phyloP scores from a whole-genome alignment of 108 stramenopile genomes.

The Cyclotella baltica region DNA sequence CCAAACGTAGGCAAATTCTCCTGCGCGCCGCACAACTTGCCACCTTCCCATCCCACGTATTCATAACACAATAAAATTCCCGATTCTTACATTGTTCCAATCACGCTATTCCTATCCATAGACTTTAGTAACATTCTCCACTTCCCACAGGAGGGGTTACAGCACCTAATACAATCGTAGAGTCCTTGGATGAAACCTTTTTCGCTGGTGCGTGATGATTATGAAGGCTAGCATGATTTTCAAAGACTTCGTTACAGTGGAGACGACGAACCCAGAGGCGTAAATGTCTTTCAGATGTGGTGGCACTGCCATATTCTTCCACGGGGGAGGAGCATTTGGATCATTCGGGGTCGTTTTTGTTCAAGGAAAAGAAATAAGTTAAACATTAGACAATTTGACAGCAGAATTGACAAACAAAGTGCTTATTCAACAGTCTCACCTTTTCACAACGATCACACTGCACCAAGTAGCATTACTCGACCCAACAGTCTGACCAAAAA shows the following conservation, averaged over 20 bases:
- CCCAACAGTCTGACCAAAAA: conserved; percentile 88
- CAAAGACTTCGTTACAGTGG: conserved; percentile 83
- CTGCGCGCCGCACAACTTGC: conserved; percentile 91
- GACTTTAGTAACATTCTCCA: conserved; percentile 81
- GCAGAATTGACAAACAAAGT: conserved; percentile 2
- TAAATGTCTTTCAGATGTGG: conserved; percentile 83
- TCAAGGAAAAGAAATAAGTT: conserved; percentile 92
- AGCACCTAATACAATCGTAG: conserved; percentile 90
- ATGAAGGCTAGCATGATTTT: too few species aligned
- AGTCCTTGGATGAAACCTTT: too few species aligned
- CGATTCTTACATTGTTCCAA: conserved; percentile 71
- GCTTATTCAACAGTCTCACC: conserved; percentile 44
- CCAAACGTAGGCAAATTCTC: conserved; percentile 88
- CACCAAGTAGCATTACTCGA: conserved; percentile 85
- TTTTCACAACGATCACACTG: conserved; percentile 93
- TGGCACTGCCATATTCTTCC: conserved; percentile 85
- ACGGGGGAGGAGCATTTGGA: conserved; percentile 86
- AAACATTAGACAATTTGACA: too few species aligned
- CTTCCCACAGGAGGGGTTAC: conserved; percentile 87
- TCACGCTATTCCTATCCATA: conserved; percentile 80
- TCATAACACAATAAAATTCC: conserved; percentile 95
- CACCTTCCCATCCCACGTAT: conserved; percentile 91
- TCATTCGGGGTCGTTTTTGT: conserved; percentile 90
- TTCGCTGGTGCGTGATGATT: too few species aligned
- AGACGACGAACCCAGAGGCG: conserved; percentile 88